A percentile compares a stretch with the other conserved stretches of the same genome.
Conservation (phyloP, 2,329 filamentous ascomycete genomes). For the Chaetomium globosum region DNA sequence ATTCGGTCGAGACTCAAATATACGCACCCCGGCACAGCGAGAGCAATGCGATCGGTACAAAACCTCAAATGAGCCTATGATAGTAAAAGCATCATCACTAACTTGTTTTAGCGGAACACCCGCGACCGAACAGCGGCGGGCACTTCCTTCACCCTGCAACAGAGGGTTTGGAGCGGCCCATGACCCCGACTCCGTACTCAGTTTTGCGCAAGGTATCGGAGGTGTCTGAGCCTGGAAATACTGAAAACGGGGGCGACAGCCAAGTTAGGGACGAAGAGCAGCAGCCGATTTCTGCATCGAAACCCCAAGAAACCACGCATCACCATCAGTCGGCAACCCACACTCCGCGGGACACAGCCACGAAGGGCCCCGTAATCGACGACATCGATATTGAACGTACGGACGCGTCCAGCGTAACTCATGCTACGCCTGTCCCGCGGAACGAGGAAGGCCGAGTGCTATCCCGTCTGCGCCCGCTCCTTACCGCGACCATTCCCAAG, state of each 20-base stretch:
- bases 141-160: not conserved
- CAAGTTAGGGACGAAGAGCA: not conserved
- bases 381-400: not conserved
- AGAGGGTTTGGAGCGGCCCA: conserved; percentile 16
- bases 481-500: not conserved
- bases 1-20: conserved; percentile 22
- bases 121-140: not conserved
- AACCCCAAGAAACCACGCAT: not conserved
- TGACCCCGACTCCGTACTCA: conserved; percentile 26
- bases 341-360: not conserved
- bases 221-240: conserved; percentile 42
- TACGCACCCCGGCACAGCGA: conserved; percentile 8
- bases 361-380: not conserved
- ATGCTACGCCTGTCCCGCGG: not conserved
- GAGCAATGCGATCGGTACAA: not conserved
- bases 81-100: not conserved
- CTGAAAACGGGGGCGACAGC: not conserved
- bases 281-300: not conserved
- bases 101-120: conserved; percentile 2
- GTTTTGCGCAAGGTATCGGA: conserved; percentile 23
- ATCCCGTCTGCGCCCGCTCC: conserved; percentile 4
- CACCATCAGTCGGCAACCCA: not conserved
- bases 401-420: not conserved
- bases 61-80: not conserved
- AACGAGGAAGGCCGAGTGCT: conserved; percentile 12